Evolutionary conservation across 2,329 filamentous ascomycete species (phyloP), one percentile per base, ranked within the genome.

Genomic region (Stemphylium lycopersici): DNA sequence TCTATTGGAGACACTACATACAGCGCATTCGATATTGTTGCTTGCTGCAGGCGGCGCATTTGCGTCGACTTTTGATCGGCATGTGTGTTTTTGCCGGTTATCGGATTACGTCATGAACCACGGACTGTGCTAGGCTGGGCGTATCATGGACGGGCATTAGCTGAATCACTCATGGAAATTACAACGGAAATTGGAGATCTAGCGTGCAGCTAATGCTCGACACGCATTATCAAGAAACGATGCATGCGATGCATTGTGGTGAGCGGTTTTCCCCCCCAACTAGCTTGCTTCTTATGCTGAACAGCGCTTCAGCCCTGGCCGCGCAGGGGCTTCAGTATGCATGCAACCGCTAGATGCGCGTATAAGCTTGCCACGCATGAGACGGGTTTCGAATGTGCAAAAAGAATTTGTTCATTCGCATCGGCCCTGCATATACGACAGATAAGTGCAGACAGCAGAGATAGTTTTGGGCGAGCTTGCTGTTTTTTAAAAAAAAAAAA

Each of bases 71-170:
- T 41, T 40, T 39, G 32, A 34, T 18, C 12, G 36, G 20, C 36
- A 37, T 36, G 31, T 12, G 47, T 13, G 48, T 32, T 24, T 41
- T 31, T 37, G 41, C 41, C 37, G 42, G 15, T 43, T 39, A 41
- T 48, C 20, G 48, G 33, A n/a, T 15, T 47, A 48, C 53, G 48
- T 56, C 53, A 56, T 53, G 32, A 45, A 13, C 36, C 45, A 32
- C 18, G 18, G 33, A 46, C 16, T n/a, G 32, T 4, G 16, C 15
- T 46, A 33, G 44, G 36, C 41, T 46, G 36, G 40, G 40, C 22
- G 47, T 38, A 47, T 52, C 41, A 32, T 42, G 26, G 31, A 31
- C 20, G 38, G 38, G 48, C 20, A 42, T 53, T 42, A 48, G 45
- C n/a, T 42, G 45, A 34, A 18, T 26, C 38, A 44, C 39, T 53